Percentiles rank a stretch among this genome's conserved stretches.
phyloP scores from a whole-genome alignment of 1,139 yeast species.

The Magnusiomyces clavatus region DNA sequence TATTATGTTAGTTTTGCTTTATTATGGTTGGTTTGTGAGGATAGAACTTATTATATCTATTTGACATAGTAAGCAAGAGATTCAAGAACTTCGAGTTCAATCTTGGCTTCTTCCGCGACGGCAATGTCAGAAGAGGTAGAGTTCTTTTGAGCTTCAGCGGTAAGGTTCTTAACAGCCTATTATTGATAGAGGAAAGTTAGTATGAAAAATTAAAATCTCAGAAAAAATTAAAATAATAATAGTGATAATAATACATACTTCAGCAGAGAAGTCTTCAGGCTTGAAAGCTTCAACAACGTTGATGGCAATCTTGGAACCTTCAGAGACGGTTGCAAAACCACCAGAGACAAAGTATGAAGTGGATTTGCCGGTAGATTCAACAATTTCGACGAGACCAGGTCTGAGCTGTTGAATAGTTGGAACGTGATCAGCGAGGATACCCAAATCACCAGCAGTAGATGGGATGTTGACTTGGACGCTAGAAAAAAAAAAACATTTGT shows the following conservation, averaged over 20 bases:
- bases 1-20: too few relatives aligned
- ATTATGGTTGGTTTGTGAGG: too few relatives aligned
- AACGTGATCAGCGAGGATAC: slow-evolving; percentile 96
- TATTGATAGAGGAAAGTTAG: neutral
- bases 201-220: neutral
- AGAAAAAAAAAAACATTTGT: slow-evolving; percentile 22
- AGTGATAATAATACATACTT: slow-evolving; percentile 33
- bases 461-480: slow-evolving; percentile 93
- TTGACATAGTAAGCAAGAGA: slow-evolving; percentile 86
- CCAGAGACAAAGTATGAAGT: slow-evolving; percentile 89
- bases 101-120: slow-evolving; percentile 88
- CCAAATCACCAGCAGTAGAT: slow-evolving; percentile 92
- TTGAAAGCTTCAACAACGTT: slow-evolving; percentile 96
- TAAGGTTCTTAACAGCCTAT: slow-evolving; percentile 64
- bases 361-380: slow-evolving; percentile 67
- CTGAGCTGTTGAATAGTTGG: slow-evolving; percentile 95
- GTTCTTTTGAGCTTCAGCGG: slow-evolving; percentile 94
- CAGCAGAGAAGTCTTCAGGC: slow-evolving; percentile 78
- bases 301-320: slow-evolving; percentile 84
- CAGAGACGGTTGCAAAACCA: slow-evolving; percentile 95
- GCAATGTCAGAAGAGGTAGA: slow-evolving; percentile 72
- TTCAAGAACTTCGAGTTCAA: slow-evolving; percentile 93
- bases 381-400: slow-evolving; percentile 93
- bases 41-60: slow-evolving; percentile 32
- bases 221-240: neutral